Evolutionary conservation across 2,329 filamentous ascomycete species (phyloP).

Genomic region (Exophiala lecanii-corni): DNA sequence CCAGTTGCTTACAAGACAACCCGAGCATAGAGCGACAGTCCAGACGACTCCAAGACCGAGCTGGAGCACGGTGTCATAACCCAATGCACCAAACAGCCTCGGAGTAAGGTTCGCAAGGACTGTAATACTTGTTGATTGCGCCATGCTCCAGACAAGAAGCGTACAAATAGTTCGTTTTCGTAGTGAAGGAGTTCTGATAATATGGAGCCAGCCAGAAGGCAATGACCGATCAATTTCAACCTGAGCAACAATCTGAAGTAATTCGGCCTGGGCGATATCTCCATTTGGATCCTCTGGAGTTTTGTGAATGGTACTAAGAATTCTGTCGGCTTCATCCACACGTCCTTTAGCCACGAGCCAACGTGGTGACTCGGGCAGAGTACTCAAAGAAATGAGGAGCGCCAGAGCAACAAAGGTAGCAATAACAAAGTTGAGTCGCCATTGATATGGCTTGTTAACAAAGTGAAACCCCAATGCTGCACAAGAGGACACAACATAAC

Average conservation of each 20-base stretch:
- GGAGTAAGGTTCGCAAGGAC: slow-evolving; percentile 31
- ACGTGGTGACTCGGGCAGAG: slow-evolving; percentile 29
- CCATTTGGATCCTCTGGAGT: slow-evolving; percentile 24
- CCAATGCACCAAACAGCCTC: slow-evolving; percentile 11
- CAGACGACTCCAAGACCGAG: slow-evolving; percentile 10
- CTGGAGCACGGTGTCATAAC: slow-evolving; percentile 12
- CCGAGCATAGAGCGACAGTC: slow-evolving; percentile 27
- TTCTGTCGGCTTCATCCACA: slow-evolving; percentile 21
- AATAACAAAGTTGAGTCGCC: slow-evolving; percentile 20
- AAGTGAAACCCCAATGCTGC: slow-evolving; percentile 26
- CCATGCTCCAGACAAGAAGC: slow-evolving; percentile 31
- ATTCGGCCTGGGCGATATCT: slow-evolving; percentile 28
- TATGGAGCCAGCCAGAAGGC: slow-evolving; percentile 3
- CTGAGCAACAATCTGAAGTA: slow-evolving; percentile 30
- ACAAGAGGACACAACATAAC: slow-evolving; percentile 27
- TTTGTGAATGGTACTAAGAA: slow-evolving; percentile 27
- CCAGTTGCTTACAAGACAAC: slow-evolving; percentile 28
- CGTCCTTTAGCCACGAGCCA: slow-evolving; percentile 24
- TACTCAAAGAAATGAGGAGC: slow-evolving; percentile 4
- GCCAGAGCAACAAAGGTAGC: slow-evolving; percentile 3
- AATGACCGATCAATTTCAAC: slow-evolving; percentile 27
- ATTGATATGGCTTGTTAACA: slow-evolving; percentile 26
- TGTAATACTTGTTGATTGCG: slow-evolving; percentile 31
- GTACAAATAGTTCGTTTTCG: slow-evolving; percentile 29
- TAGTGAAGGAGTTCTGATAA: slow-evolving; percentile 27